Conservation (phyloP, 73 alveolate genomes). For the Paramecium sonneborni region DNA sequence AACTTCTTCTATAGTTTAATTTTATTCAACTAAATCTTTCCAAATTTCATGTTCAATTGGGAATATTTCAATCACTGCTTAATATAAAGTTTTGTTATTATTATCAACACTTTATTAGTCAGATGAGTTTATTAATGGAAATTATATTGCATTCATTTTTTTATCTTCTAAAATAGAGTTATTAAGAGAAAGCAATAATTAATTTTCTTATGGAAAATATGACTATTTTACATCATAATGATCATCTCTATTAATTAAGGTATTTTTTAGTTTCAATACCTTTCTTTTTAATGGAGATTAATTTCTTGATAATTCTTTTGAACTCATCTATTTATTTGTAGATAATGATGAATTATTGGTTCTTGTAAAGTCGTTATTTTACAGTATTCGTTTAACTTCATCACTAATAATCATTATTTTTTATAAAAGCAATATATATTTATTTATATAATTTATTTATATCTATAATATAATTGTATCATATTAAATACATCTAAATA, state of each 20-base stretch:
- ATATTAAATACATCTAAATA: too few species aligned
- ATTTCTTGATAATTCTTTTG: not conserved
- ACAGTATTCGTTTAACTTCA: not conserved
- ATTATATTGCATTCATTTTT: not conserved
- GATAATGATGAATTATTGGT: not conserved
- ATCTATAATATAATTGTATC: too few species aligned
- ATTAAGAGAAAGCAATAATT: not conserved
- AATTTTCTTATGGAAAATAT: not conserved
- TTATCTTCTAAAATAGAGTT: not conserved
- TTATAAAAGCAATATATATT: not conserved
- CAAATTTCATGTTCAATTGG: not conserved
- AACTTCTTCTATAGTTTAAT: slow-evolving; percentile 1
- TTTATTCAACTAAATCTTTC: not conserved
- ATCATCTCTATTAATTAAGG: not conserved
- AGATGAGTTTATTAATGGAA: not conserved
- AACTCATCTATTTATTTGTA: not conserved
- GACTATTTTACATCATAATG: not conserved
- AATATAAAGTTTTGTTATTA: not conserved
- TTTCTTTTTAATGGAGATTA: not conserved
- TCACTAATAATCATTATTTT: not conserved
- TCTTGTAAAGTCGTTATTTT: not conserved
- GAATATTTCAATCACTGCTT: not conserved
- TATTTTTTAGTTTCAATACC: not conserved
- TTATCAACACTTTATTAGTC: not conserved
- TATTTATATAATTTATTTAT: not conserved